Evolutionary conservation across 108 stramenopile genomes (phyloP), one percentile per base, ranked within the genome.

Genomic region (Skeletonema tropicum): DNA sequence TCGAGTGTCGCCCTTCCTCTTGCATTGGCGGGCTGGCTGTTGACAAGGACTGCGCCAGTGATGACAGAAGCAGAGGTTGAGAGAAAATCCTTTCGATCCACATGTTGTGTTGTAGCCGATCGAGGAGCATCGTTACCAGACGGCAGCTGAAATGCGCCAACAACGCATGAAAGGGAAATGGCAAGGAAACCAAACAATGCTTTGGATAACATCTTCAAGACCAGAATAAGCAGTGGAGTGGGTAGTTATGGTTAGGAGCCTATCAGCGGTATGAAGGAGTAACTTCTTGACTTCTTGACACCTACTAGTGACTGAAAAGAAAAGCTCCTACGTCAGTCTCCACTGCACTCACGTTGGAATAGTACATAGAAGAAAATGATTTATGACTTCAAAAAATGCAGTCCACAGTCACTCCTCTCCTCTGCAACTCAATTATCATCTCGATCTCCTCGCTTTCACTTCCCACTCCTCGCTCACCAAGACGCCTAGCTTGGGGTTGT

Each of bases 1-100:
- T 94, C 93, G 10, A 94, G 70, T n/a, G 89, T 92, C 0, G 91
- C 93, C 25, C 89, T 60, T 21, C 93, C 93, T 70, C 89, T 48
- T 14, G 92, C 92, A 41, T 60, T 58, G 30, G 87, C 87, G 6
- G 85, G 87, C 55, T 81, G 62, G 10, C 52, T 55, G 52, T 10
- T 55, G 7, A 55, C 52, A 55, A 55, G 52, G 19, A 55, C 21
- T 5, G 77, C 35, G 11, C 74, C 49, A 13, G 49, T 41, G 11
- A 73, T 13, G 33, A 66, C 15, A 21, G 74, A 30, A 6, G 59
- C 74, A 49, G 83, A 59, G 33, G 61, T 70, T 42, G 79, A 35
- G 46, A 66, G 23, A 31, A 72, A 29, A 15, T 71, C 64, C n/a
- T 55, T 55, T 9, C 52, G 52, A 21, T 68, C 57, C 39, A 74